Base-by-base conservation (phyloP, 31 red algal species). In the Porphyra umbilicalis region DNA sequence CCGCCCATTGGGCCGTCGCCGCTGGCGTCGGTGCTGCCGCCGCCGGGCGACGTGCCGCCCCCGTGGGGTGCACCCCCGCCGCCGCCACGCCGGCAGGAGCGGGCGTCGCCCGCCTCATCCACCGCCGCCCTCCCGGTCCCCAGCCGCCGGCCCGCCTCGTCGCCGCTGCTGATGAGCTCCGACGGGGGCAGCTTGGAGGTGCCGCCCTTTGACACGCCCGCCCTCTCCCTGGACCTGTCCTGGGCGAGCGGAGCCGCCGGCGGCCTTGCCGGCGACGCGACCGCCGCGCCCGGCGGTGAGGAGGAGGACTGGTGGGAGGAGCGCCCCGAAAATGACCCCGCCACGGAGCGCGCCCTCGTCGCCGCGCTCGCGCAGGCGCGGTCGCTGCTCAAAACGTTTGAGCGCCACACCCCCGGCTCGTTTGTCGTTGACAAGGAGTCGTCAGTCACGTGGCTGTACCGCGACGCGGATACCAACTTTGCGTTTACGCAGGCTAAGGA, bases 401-500 rank as follows among this genome's bases (percentile, higher is more conserved):
- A 95, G 79, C 93, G 92, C 68, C 83, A 82, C 79, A 95, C 92
- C 74, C 96, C 96, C 6, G 90, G 90, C 29, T 93, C 90, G 40
- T 98, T 95, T 83, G 74, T 94, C 34, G 88, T 86, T 29, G 85
- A 80, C 39, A 95, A 98, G 79, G 92, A 95, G 81, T 89, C 84
- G 35, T 91, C 92, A 10, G 81, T 88, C 29, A 91, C 90, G 71
- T 98, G 96, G 96, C 90, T 92, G 81, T 98, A 90, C 85, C 84
- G 92, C 10, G 90, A 92, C 40, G 92, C 92, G 31, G 96, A 98
- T 68, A 90, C 90, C 25, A 87, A 95, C 46, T 98, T 95, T 83
- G 89, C 92, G 15, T 88, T 90, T 83, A 88, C 87, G 36, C 76
- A 92, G 74, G 93, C 92, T 36, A 85, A 95, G 84, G 96, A 98